Conservation (phyloP, 208 protist species). For the Lotmaria passim region DNA sequence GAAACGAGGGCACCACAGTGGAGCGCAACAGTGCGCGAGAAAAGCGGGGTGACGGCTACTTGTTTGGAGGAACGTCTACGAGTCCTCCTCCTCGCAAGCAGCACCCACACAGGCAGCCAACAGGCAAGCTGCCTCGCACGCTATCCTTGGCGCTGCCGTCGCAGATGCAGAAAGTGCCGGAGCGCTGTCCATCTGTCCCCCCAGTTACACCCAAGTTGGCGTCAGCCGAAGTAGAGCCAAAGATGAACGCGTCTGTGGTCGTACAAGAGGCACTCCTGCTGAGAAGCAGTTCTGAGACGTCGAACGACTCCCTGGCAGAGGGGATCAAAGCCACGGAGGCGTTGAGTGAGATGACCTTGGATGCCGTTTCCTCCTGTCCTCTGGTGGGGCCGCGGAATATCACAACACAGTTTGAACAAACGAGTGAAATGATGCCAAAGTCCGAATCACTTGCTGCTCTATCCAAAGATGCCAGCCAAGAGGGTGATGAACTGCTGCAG, state of each 20-base stretch:
- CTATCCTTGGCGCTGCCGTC: not conserved
- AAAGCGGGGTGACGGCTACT: not conserved
- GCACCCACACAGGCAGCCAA: not conserved
- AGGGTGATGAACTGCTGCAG: not conserved
- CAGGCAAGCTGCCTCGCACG: not conserved
- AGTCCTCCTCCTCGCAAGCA: not conserved
- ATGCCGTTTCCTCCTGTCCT: slow-evolving; percentile 9
- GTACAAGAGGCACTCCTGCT: not conserved
- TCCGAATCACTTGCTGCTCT: not conserved
- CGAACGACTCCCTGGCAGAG: slow-evolving; percentile 6
- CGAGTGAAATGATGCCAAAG: slow-evolving; percentile 10
- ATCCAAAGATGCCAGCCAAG: not conserved
- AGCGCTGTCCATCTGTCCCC: not conserved
- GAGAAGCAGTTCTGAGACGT: not conserved
- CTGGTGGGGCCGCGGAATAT: slow-evolving; percentile 21
- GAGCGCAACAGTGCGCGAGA: not conserved
- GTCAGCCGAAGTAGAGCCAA: not conserved
- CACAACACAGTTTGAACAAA: slow-evolving; percentile 13
- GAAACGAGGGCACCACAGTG: not conserved
- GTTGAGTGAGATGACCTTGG: slow-evolving; percentile 1
- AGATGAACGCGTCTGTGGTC: not conserved
- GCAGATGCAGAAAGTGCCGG: not conserved
- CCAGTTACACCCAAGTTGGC: not conserved
- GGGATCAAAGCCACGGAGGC: not conserved
- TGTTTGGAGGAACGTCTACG: not conserved